Evolutionary conservation across 192 early-diverging fungal species (phyloP).

Genomic region (Lunasporangiospora selenospora): DNA sequence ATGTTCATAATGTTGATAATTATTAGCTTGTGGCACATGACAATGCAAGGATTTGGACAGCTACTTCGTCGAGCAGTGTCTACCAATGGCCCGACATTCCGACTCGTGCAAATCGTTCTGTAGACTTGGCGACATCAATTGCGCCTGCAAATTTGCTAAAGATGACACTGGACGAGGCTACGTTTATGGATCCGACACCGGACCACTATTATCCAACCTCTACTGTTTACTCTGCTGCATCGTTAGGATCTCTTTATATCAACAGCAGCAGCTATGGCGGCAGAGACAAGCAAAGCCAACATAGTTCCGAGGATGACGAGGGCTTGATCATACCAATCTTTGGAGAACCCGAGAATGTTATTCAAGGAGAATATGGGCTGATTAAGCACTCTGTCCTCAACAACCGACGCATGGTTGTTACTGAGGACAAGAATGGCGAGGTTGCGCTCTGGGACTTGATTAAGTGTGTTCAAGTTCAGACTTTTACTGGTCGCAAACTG

Average conservation of each 20-base stretch:
- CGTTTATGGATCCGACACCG: constrained; percentile 39
- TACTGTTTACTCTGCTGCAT: constrained; percentile 48
- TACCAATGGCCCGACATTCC: constrained; percentile 88
- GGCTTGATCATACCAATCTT: constrained; percentile 41
- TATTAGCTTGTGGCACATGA: constrained; percentile 79
- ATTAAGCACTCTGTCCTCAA: constrained; percentile 77
- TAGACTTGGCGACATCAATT: constrained; percentile 36
- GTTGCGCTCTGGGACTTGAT: constrained; percentile 95
- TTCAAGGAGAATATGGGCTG: constrained; percentile 66
- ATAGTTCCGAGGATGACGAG: constrained; percentile 45
- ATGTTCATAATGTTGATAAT: no score
- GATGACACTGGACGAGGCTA: constrained; percentile 46
- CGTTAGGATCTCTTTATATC: constrained; percentile 34
- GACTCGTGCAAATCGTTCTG: constrained; percentile 52
- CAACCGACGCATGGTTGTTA: constrained; percentile 85
- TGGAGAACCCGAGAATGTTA: constrained; percentile 34
- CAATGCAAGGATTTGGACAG: constrained; percentile 91
- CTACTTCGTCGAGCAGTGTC: constrained; percentile 81
- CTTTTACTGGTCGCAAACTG: constrained; percentile 58
- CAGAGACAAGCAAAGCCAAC: constrained; percentile 37
- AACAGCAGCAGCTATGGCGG: constrained; percentile 6
- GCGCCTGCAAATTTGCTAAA: constrained; percentile 55
- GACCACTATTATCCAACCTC: constrained; percentile 51
- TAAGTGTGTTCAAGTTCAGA: constrained; percentile 68
- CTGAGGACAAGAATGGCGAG: constrained; percentile 79